phyloP scores from a whole-genome alignment of 306 rosid genomes.

The Adenanthera pavonina region DNA sequence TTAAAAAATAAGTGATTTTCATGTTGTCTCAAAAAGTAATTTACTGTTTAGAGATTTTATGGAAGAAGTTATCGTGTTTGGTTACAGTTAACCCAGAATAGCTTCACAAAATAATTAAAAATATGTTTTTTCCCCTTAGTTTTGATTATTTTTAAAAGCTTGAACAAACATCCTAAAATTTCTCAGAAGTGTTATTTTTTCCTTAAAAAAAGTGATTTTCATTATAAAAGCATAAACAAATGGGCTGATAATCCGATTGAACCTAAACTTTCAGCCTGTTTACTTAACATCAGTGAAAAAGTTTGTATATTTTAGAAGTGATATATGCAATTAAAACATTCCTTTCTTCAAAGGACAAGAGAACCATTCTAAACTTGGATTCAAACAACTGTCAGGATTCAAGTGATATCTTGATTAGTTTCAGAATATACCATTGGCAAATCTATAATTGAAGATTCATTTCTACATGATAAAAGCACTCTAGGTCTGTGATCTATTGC shows the following conservation, averaged over 20 bases:
- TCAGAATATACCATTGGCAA: not conserved
- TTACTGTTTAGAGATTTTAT: too few relatives aligned
- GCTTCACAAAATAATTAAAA: too few relatives aligned
- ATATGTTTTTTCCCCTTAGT: too few relatives aligned
- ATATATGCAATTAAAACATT: constrained; percentile 13
- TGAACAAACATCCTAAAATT: too few relatives aligned
- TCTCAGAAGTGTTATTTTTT: too few relatives aligned
- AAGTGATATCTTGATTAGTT: constrained; percentile 15
- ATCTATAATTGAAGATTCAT: constrained; percentile 16
- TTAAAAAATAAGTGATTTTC: too few relatives aligned
- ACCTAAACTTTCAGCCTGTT: constrained; percentile 25
- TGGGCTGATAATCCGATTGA: not conserved
- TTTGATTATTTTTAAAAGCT: too few relatives aligned
- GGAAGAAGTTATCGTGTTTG: too few relatives aligned
- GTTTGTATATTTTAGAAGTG: not conserved
- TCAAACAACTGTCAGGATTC: constrained; percentile 22
- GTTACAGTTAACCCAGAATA: too few relatives aligned
- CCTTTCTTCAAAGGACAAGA: constrained; percentile 20
- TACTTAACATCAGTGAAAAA: constrained; percentile 10
- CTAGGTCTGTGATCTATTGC: constrained; percentile 13
- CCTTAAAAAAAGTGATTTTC: too few relatives aligned
- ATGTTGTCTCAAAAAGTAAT: too few relatives aligned
- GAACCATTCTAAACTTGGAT: constrained; percentile 13
- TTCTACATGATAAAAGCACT: constrained; percentile 36
- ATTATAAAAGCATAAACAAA: too few relatives aligned